Base-by-base conservation (phyloP, 164 flowering plant genomes). In the Vitis vinifera region DNA sequence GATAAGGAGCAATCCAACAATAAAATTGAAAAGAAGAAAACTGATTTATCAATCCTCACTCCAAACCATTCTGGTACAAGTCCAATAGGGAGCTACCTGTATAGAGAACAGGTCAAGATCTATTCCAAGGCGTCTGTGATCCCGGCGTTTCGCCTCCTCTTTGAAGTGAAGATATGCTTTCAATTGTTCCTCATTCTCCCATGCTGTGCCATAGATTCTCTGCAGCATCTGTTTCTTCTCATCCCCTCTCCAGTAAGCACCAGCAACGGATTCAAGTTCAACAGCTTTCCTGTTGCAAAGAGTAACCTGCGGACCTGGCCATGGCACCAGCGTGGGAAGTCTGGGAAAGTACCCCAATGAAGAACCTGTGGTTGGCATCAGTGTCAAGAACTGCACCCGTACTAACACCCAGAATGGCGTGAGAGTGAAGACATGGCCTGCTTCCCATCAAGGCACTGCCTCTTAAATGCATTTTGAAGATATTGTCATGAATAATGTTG, bases 181-280 rank as follows among this genome's bases (percentile, higher is more conserved):
- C 69, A 95, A 76, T 70, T 95, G 99, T 62, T 91, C 91, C 80
- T 92, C 97, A 69, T 70, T 84, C 77, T 92, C 97, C 99, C 98
- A 91, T 23, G 99, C 99, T 44, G 99, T 95, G 66, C 98, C 99
- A 77, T 95, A 92, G 23, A 95, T 91, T 77, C 99, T 87, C 83
- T 95, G 99, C 62, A 95, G 88, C 99, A 95, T 91, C 73, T 88
- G 88, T 62, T 79, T 91, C 51, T 83, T 88, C 62, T 81, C 91
- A 73, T 95, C 97, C 73, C 99, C 99, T 83, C 99, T 91, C 99
- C 98, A 95, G 78, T 92, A 95, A 50, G 98, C 99, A 55, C 98
- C 99, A 75, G 99, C 99, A 76, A 92, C 94, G 68, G 94, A 89
- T 77, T 95, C 99, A 73, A 95, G 97, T 68, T 91, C 90, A 72